Base-by-base conservation (phyloP, 768 basidiomycete species). In the Hysterangium stoloniferum region DNA sequence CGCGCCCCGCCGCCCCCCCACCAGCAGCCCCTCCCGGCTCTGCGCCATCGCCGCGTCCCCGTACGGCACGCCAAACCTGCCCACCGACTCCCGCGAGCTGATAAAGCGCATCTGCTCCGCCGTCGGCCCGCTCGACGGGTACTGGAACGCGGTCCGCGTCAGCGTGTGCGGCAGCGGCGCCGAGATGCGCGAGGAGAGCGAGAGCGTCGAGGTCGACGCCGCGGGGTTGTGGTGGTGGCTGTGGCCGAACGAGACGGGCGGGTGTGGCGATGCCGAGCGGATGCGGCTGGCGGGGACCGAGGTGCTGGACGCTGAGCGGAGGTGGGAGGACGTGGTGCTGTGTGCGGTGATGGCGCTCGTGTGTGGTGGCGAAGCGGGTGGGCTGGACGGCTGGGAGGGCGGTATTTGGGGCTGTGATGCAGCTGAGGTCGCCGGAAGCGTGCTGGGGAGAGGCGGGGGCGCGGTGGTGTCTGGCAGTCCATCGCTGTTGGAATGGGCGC, bases 121-220 rank as follows among this genome's bases (percentile, higher is more conserved):
- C 4, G 54, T 55, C 33, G 52, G 54, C 0, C 82, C 83, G 6
- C 70, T 56, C 56, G 72, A 73, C 1, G 84, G 84, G 57, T 79
- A 85, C 15, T 75, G 74, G 54, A 88, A 84, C 60, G 83, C 81
- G 1, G 86, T 82, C 20, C 83, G 79, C 19, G 76, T 68, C 24
- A 76, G 68, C 9, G 88, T 90, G 61, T 91, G 84, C 5, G 80
- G 74, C 7, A 91, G 74, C 6, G 88, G 88, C 4, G 84, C 61
- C 4, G 85, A 87, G 52, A 91, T 90, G 34, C 56, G 79, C 71
- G 31, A 88, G 69, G 86, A 86, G 50, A 86, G 79, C 47, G 74
- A 68, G 17, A 85, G 85, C 6, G 84, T 79, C 1, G 82, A 85
- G 29, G 73, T 33, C 40, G 4, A 35, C 4, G 31, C 31, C 29